A percentile compares a stretch with the other conserved stretches of the same genome.
Evolutionary conservation across 2,329 filamentous ascomycete species (phyloP).

Genomic region (Diaporthe sp.): DNA sequence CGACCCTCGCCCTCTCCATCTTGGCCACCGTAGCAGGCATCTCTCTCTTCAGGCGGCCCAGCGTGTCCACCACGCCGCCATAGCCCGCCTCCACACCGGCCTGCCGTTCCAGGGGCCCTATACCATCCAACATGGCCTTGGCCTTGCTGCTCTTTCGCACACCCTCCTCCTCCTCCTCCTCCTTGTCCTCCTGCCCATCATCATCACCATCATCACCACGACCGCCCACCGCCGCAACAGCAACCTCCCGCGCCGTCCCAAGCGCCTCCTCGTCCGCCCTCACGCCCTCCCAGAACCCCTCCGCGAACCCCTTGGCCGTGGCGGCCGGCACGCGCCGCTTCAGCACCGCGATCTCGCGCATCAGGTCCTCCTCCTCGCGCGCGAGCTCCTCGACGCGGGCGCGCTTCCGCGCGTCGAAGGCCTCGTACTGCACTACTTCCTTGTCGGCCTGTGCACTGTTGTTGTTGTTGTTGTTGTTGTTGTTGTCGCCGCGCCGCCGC

Average conservation of each 20-base stretch:
- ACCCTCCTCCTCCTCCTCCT: slow-evolving; percentile 32
- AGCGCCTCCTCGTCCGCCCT: slow-evolving; percentile 60
- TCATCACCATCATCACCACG: slow-evolving; percentile 29
- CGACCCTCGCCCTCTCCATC: slow-evolving; percentile 72
- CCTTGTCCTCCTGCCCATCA: slow-evolving; percentile 35
- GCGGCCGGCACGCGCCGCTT: slow-evolving; percentile 62
- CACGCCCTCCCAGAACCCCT: slow-evolving; percentile 51
- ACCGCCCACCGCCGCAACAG: slow-evolving; percentile 20
- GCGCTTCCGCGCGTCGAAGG: slow-evolving; percentile 70
- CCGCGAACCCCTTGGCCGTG: slow-evolving; percentile 55
- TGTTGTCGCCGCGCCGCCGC: slow-evolving; percentile 43
- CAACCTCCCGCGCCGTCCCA: slow-evolving; percentile 41
- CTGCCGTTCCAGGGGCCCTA: slow-evolving; percentile 56
- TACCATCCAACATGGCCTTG: slow-evolving; percentile 41
- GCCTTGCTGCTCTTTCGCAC: slow-evolving; percentile 17
- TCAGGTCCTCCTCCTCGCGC: slow-evolving; percentile 70
- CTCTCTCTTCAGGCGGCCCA: slow-evolving; percentile 65
- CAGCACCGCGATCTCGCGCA: slow-evolving; percentile 71
- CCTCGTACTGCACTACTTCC: slow-evolving; percentile 60
- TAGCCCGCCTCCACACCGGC: slow-evolving; percentile 59
- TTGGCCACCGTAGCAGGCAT: slow-evolving; percentile 72
- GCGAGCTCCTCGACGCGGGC: slow-evolving; percentile 69
- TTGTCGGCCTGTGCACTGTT: slow-evolving; percentile 56
- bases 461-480: slow-evolving; percentile 51
- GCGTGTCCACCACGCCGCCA: slow-evolving; percentile 57